These are phyloP conservation scores for Myxozyma sirexii DNA, from an alignment of 805 yeast genomes.

Conservation along the genomic window DNA sequence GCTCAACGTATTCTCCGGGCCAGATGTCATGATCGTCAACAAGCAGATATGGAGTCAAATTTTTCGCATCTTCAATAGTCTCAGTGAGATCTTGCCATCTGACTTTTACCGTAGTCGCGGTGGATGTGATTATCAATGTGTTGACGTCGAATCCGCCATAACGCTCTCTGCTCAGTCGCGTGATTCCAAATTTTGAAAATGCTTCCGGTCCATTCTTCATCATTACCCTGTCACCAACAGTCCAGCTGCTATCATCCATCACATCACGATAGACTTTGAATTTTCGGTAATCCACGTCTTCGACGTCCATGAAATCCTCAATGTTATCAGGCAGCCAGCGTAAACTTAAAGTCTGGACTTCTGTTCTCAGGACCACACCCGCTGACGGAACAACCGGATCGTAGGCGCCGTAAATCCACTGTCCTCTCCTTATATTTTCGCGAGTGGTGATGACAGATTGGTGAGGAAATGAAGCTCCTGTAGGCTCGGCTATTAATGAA, in stretches of 20 bases:
- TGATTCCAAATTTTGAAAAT: constrained; percentile 10
- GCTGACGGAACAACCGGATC: constrained; percentile 3
- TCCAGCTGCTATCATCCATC: constrained; percentile 30
- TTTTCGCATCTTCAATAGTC: constrained; percentile 9
- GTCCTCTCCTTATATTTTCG: constrained; percentile 24
- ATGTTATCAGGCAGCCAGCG: constrained; percentile 27
- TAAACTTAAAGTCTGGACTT: constrained; percentile 19
- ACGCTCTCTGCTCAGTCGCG: constrained; percentile 25
- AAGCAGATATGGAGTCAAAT: constrained; percentile 25
- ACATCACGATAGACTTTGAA: constrained; percentile 16
- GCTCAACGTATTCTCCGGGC: constrained; percentile 32
- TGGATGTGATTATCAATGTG: constrained; percentile 17
- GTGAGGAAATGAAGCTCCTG: constrained; percentile 24
- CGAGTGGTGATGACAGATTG: constrained; percentile 16
- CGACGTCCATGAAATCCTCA: constrained; percentile 14
- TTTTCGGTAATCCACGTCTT: constrained; percentile 12
- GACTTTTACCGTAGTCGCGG: constrained; percentile 25
- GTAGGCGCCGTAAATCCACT: constrained; percentile 26
- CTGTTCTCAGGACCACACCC: constrained; percentile 24
- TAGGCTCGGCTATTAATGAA: constrained; percentile 16
- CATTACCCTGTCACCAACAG: constrained; percentile 33
- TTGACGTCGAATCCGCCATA: constrained; percentile 33
- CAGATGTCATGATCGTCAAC: constrained; percentile 34
- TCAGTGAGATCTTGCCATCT: constrained; percentile 30
- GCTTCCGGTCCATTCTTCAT: constrained; percentile 15